A percentile compares a stretch with the other conserved stretches of the same genome.
phyloP scores from a whole-genome alignment of 2,329 filamentous ascomycete genomes.

The Phoma sp. region DNA sequence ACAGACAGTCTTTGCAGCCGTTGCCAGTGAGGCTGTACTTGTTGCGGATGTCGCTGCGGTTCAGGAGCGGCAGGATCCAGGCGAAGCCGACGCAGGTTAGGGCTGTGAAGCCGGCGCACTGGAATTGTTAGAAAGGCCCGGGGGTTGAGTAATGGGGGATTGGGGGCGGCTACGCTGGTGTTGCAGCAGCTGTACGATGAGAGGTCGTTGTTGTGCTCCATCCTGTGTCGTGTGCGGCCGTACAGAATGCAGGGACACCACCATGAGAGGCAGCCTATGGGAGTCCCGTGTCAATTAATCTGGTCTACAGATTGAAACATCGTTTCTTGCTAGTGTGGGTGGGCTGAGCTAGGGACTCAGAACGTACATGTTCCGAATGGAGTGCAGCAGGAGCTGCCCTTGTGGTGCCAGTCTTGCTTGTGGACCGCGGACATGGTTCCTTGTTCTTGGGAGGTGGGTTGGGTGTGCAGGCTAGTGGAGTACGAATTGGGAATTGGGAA shows the following conservation, averaged over 20 bases:
- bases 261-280: slow-evolving; percentile 39
- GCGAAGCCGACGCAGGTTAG: slow-evolving; percentile 33
- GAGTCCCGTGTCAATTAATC: background rate
- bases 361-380: slow-evolving; percentile 39
- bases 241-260: slow-evolving; percentile 43
- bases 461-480: too few species aligned
- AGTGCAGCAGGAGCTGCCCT: slow-evolving; percentile 35
- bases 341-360: too few species aligned
- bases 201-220: slow-evolving; percentile 33
- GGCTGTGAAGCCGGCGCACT: slow-evolving; percentile 37
- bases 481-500: too few species aligned
- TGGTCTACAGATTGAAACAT: too few species aligned
- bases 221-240: slow-evolving; percentile 39
- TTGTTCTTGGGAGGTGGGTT: too few species aligned
- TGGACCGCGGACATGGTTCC: slow-evolving; percentile 28
- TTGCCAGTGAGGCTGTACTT: slow-evolving; percentile 42
- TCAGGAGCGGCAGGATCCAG: slow-evolving; percentile 42
- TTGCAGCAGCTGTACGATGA: slow-evolving; percentile 30
- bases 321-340: too few species aligned
- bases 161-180: slow-evolving; percentile 20
- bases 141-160: background rate
- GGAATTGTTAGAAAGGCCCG: slow-evolving; percentile 6
- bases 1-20: slow-evolving; percentile 42
- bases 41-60: slow-evolving; percentile 39
- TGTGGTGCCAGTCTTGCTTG: slow-evolving; percentile 40